A percentile compares a stretch with the other conserved stretches of the same genome.
These are phyloP conservation scores for Termitomyces sp. DNA, from an alignment of 768 basidiomycete species.

Conservation along the genomic window DNA sequence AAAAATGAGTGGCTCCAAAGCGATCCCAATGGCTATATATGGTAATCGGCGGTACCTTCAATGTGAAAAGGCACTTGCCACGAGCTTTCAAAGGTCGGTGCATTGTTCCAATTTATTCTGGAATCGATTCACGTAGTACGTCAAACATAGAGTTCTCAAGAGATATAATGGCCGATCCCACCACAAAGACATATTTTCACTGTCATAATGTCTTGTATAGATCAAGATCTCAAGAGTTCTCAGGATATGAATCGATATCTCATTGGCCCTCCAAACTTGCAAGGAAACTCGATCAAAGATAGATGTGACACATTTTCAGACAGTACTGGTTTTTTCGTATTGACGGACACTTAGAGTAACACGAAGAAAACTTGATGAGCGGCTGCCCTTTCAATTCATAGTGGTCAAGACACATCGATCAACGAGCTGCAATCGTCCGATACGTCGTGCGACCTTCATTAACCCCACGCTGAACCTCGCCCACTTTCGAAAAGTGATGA, in stretches of 20 bases:
- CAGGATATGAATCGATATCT: not conserved
- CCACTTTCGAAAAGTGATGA: not conserved
- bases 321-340: not conserved
- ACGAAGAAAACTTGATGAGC: accelerated
- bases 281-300: not conserved
- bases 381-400: not conserved
- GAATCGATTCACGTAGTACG: not conserved
- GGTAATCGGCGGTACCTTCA: not conserved
- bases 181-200: not conserved
- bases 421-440: not conserved
- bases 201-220: not conserved
- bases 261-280: not conserved
- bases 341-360: not conserved
- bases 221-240: not conserved
- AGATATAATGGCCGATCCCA: not conserved
- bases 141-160: not conserved
- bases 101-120: not conserved
- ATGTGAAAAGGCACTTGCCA: not conserved
- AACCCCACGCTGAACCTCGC: not conserved
- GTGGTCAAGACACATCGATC: not conserved
- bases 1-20: not conserved
- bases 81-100: not conserved
- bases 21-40: not conserved
- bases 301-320: not conserved
- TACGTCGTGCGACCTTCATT: not conserved